Percentiles rank a stretch among this genome's conserved stretches.
These are phyloP conservation scores for Phaeophleospora eucalypticola DNA, from an alignment of 2,329 filamentous ascomycete species.

Conservation along the genomic window DNA sequence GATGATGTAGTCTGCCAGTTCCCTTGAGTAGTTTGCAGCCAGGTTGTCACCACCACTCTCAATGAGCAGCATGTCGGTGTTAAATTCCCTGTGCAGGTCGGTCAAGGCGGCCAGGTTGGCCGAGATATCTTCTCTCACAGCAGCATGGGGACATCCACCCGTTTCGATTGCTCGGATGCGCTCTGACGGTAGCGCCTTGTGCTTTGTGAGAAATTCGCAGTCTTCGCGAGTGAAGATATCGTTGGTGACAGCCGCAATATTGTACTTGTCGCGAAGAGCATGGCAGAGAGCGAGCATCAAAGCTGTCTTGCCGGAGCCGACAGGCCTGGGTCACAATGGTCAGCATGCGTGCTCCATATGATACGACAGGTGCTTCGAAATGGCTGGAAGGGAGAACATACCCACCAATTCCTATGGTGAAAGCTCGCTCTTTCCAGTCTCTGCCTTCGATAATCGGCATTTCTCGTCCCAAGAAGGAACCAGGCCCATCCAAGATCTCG, in stretches of 20 bases:
- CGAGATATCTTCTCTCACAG: conserved; percentile 93
- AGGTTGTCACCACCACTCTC: conserved; percentile 96
- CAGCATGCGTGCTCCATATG: neutral
- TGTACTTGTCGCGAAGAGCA: conserved; percentile 73
- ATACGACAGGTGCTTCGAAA: neutral
- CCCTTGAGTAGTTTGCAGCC: conserved; percentile 91
- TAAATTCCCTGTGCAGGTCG: conserved; percentile 76
- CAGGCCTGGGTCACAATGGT: conserved; percentile 58
- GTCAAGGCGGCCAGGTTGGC: conserved; percentile 91
- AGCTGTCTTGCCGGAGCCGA: conserved; percentile 95
- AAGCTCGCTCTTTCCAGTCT: conserved; percentile 82
- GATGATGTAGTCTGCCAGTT: conserved; percentile 95
- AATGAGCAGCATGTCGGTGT: conserved; percentile 81
- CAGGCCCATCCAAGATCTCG: conserved; percentile 90
- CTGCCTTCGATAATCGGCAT: conserved; percentile 89
- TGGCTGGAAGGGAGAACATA: too few relatives aligned
- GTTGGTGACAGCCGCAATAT: conserved; percentile 93
- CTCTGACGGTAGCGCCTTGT: conserved; percentile 74
- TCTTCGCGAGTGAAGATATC: conserved; percentile 98
- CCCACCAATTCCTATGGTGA: conserved; percentile 98
- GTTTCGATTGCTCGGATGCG: conserved; percentile 97
- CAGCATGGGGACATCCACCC: conserved; percentile 92
- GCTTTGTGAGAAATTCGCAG: conserved; percentile 89
- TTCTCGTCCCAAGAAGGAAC: conserved; percentile 82
- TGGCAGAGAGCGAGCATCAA: conserved; percentile 92